phyloP scores from a whole-genome alignment of 352 stramenopile species.

The Globisporangium cylindrosporum region DNA sequence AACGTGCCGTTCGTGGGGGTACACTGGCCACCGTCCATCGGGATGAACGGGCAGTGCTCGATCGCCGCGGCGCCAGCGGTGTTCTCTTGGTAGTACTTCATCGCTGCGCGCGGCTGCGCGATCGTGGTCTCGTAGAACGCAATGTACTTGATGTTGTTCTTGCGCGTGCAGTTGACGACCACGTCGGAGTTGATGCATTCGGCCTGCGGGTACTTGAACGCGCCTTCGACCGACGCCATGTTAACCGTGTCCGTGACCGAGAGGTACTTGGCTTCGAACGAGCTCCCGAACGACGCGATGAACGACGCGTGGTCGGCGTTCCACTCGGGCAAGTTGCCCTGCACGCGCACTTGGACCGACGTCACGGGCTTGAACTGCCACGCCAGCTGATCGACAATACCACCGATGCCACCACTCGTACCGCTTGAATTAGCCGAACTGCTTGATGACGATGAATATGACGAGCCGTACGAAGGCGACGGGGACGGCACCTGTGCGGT shows the following conservation, averaged over 20 bases:
- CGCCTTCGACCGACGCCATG: conserved; percentile 48
- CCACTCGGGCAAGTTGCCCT: conserved; percentile 46
- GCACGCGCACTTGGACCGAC: conserved; percentile 47
- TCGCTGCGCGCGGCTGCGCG: conserved; percentile 38
- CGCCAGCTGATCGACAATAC: not conserved
- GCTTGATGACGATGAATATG: not conserved
- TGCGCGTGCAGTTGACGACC: conserved; percentile 40
- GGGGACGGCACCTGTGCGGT: not conserved
- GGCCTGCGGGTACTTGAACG: conserved; percentile 59
- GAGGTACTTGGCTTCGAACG: conserved; percentile 39
- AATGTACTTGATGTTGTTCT: conserved; percentile 59
- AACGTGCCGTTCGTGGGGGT: conserved; percentile 33
- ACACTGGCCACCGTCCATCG: conserved; percentile 64
- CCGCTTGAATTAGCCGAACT: not conserved
- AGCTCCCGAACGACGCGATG: conserved; percentile 35
- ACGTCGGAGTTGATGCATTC: conserved; percentile 55
- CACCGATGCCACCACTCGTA: not conserved
- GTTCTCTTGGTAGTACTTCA: conserved; percentile 42
- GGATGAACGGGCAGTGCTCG: conserved; percentile 50
- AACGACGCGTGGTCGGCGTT: conserved; percentile 31
- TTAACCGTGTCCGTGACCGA: conserved; percentile 51
- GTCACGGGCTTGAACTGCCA: conserved; percentile 37
- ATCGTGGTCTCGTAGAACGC: conserved; percentile 64
- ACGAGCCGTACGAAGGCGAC: not conserved
- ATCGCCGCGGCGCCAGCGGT: conserved; percentile 15